These are phyloP conservation scores for Rhizomucor pusillus DNA, from an alignment of 371 early-diverging fungal species.

Conservation along the genomic window DNA sequence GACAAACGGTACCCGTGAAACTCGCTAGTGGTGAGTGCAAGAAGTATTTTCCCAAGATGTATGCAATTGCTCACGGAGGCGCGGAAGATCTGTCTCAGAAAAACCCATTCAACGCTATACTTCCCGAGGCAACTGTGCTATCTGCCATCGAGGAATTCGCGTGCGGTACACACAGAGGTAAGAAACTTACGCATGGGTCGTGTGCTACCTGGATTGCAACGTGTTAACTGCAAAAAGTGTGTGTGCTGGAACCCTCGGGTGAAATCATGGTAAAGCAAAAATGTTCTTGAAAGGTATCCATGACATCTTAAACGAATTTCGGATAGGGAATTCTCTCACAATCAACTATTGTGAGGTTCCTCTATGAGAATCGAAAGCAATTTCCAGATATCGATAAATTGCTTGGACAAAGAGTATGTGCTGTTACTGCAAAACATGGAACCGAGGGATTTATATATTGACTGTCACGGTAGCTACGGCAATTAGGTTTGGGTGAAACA, in stretches of 20 bases:
- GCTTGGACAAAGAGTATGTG: slow-evolving; percentile 45
- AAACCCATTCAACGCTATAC: slow-evolving; percentile 82
- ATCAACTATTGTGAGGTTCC: slow-evolving; percentile 64
- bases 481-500: slow-evolving; percentile 52
- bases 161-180: slow-evolving; percentile 75
- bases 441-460: no score
- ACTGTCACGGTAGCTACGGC: slow-evolving; percentile 41
- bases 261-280: slow-evolving; percentile 30
- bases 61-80: not conserved
- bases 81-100: slow-evolving; percentile 69
- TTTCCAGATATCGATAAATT: slow-evolving; percentile 34
- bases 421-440: no score
- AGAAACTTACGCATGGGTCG: no score
- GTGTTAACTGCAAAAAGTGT: no score
- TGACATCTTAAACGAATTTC: slow-evolving; percentile 1
- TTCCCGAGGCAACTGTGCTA: slow-evolving; percentile 71
- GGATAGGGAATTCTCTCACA: slow-evolving; percentile 77
- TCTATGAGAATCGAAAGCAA: slow-evolving; percentile 51
- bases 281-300: not conserved
- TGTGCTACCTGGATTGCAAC: no score
- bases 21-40: slow-evolving; percentile 50
- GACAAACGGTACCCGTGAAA: slow-evolving; percentile 63
- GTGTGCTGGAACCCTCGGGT: slow-evolving; percentile 55
- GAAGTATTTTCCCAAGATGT: not conserved
- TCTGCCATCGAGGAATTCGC: slow-evolving; percentile 76